Base-by-base conservation (phyloP, 192 early-diverging fungal genomes). In the Lobosporangium transversale region DNA sequence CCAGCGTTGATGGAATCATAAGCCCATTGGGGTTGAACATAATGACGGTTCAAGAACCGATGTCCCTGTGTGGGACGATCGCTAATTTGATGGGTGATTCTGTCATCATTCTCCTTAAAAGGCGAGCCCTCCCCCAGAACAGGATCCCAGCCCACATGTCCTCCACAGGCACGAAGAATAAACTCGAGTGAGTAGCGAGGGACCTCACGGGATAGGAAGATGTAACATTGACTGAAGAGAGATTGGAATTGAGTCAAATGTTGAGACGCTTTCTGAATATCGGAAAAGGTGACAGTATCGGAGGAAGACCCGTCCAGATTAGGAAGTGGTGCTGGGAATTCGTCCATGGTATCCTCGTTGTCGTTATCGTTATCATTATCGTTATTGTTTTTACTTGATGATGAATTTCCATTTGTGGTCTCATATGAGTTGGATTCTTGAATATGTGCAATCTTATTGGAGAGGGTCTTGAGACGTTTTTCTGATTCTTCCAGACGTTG, bases 21-120 rank as follows among this genome's bases (percentile, higher is more conserved):
- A 18, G 96, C 85, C 97, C 97, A 99, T 80, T 99, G 97, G n/a
- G 97, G 97, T 81, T 98, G 97, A 36, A 98, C 83, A 65, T 95
- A 97, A 12, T 83, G 83, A 69, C 95, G 89, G 33, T 78, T 68
- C 50, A 85, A 65, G 79, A 90, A 87, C 61, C 82, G 83, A 57
- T 91, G 85, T 61, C 75, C 79, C 67, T 87, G 84, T 7, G 63
- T 68, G 17, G 95, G 95, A 26, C 96, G 89, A 81, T 99, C 97
- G 29, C 85, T 79, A 55, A 98, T 86, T 63, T 97, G 94, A 70
- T 95, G 88, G 0, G 95, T 97, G 67, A 99, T 94, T 15, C 84
- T 81, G n/a, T 88, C 83, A 75, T 98, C 93, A 54, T 86, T 87
- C 64, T 93, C 93, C 4, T 81, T 68, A 62, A 87, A 93, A 4